phyloP scores from a whole-genome alignment of 2,329 filamentous ascomycete genomes.

The Fusarium longipes region DNA sequence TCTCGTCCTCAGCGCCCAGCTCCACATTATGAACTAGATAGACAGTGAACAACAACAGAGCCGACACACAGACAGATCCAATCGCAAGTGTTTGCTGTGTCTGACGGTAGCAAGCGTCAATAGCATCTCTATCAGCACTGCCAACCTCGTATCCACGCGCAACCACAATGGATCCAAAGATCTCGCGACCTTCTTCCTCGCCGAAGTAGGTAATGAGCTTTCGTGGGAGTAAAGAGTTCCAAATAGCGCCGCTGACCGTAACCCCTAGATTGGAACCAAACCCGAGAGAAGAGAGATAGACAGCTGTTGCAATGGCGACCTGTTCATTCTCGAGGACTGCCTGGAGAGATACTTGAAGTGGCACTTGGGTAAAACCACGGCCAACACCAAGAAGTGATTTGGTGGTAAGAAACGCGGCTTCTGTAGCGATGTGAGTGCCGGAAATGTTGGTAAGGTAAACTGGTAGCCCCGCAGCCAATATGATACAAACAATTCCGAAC shows the following conservation, averaged over 20 bases:
- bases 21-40: slow-evolving; percentile 25
- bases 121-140: slow-evolving; percentile 4
- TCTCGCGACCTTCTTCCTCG: slow-evolving; percentile 7
- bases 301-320: slow-evolving; percentile 28
- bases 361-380: slow-evolving; percentile 26
- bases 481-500: slow-evolving; percentile 23
- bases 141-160: slow-evolving; percentile 19
- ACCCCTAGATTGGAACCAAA: slow-evolving; percentile 34
- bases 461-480: slow-evolving; percentile 25
- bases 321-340: slow-evolving; percentile 29
- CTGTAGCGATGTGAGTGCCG: slow-evolving; percentile 25
- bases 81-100: slow-evolving; percentile 34
- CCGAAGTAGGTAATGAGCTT: slow-evolving; percentile 26
- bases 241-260: slow-evolving; percentile 32
- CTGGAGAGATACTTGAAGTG: slow-evolving; percentile 16
- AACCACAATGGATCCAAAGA: slow-evolving; percentile 31
- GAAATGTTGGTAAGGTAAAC: slow-evolving; percentile 38
- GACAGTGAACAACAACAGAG: slow-evolving; percentile 1
- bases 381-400: slow-evolving; percentile 34
- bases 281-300: slow-evolving; percentile 27
- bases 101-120: slow-evolving; percentile 27
- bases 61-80: slow-evolving; percentile 26
- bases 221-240: slow-evolving; percentile 30
- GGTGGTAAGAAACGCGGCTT: slow-evolving; percentile 26
- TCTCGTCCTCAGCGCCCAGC: slow-evolving; percentile 25